Percentiles rank a stretch among this genome's conserved stretches.
phyloP scores from a whole-genome alignment of 306 rosid species.

The Inga leiocalycina region DNA sequence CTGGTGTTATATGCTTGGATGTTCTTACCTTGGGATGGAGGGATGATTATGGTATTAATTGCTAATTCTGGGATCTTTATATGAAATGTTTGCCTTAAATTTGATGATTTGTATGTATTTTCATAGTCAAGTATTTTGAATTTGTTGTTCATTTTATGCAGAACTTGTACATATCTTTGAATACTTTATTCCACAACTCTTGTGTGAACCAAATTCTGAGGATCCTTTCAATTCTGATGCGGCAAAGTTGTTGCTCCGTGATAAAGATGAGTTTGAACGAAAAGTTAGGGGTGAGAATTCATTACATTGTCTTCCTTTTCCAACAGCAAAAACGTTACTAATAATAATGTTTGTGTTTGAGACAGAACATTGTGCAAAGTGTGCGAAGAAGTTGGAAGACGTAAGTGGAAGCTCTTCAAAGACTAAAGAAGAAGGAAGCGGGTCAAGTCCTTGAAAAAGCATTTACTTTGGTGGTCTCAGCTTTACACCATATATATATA shows the following conservation, averaged over 20 bases:
- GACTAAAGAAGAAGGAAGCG: constrained; percentile 53
- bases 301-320: too few species aligned
- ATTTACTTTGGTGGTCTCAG: not conserved
- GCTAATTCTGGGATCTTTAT: too few species aligned
- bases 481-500: not conserved
- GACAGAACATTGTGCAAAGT: too few species aligned
- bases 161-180: constrained; percentile 90
- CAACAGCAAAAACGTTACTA: too few species aligned
- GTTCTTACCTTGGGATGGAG: not conserved
- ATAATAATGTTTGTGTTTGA: too few species aligned
- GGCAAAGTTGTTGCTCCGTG: constrained; percentile 60
- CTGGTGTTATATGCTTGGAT: not conserved
- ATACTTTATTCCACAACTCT: constrained; percentile 92
- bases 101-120: not conserved
- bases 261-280: not conserved
- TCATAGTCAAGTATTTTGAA: not conserved
- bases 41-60: too few species aligned
- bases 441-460: constrained; percentile 39
- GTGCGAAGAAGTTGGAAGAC: too few species aligned
- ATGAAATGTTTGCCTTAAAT: not conserved
- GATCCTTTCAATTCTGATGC: constrained; percentile 91
- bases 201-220: constrained; percentile 86
- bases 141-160: constrained; percentile 37
- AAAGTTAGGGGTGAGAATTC: constrained; percentile 65
- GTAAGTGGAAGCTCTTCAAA: too few species aligned